Evolutionary conservation across 2,329 filamentous ascomycete species (phyloP).

Genomic region (Aspergillus glaucus): DNA sequence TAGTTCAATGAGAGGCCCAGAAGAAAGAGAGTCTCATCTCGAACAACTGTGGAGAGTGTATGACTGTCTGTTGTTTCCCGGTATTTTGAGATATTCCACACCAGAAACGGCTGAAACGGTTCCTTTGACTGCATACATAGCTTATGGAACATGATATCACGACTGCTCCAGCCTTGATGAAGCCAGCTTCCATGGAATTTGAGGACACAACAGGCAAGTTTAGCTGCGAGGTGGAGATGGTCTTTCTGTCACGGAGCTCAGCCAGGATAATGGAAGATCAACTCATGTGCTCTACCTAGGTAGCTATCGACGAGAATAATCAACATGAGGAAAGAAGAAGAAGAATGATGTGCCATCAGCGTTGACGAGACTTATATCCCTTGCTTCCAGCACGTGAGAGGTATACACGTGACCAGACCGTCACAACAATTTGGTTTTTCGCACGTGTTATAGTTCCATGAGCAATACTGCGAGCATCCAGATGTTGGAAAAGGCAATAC

Average conservation of each 20-base stretch:
- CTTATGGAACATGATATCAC: slow-evolving; percentile 15
- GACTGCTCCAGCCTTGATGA: slow-evolving; percentile 6
- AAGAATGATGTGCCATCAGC: too few species aligned
- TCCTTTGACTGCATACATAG: too few species aligned
- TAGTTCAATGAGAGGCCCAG: slow-evolving; percentile 9
- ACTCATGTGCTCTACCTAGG: too few species aligned
- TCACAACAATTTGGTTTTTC: neutral
- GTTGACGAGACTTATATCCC: too few species aligned
- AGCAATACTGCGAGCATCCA: neutral
- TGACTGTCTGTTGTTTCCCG: neutral
- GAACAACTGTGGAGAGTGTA: slow-evolving; percentile 1
- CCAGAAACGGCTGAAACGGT: too few species aligned
- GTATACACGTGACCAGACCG: too few species aligned
- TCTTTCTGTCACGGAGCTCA: too few species aligned
- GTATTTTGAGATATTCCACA: neutral
- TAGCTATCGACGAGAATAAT: too few species aligned
- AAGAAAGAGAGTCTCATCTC: slow-evolving; percentile 9
- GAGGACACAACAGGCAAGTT: slow-evolving; percentile 14
- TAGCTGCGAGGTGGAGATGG: slow-evolving; percentile 8
- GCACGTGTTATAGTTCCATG: neutral
- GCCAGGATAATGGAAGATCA: too few species aligned
- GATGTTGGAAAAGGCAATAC: neutral
- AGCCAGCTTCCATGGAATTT: slow-evolving; percentile 18
- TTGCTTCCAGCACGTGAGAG: too few species aligned
- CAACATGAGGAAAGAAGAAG: too few species aligned